Conservation (phyloP, 495 filamentous ascomycete genomes). For the Penicillium canescens region DNA sequence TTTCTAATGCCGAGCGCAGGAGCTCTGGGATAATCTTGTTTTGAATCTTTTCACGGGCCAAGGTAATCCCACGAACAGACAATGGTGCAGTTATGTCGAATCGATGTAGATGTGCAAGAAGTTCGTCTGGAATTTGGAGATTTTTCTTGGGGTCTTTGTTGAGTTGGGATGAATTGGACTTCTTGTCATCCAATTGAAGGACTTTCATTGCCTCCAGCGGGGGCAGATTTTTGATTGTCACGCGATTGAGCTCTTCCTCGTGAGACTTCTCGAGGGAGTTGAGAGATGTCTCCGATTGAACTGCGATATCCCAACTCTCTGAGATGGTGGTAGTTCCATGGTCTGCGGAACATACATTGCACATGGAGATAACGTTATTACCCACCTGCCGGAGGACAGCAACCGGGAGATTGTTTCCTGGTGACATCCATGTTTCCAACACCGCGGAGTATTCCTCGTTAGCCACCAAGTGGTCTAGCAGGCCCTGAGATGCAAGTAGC, state of each 20-base stretch:
- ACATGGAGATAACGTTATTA: slow-evolving; percentile 1
- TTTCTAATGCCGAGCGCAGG: slow-evolving; percentile 9
- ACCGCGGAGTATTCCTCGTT: slow-evolving; percentile 3
- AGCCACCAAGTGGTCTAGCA: slow-evolving; percentile 6
- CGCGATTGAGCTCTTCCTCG: neutral
- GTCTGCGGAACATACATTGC: slow-evolving; percentile 7
- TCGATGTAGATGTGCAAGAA: neutral
- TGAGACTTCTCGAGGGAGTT: neutral
- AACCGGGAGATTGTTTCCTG: slow-evolving; percentile 4
- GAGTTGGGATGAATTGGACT: neutral
- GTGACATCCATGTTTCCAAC: slow-evolving; percentile 9
- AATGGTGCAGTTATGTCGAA: neutral
- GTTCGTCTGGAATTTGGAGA: neutral
- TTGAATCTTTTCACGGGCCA: slow-evolving; percentile 8
- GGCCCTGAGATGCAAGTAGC: neutral
- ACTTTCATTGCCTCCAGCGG: slow-evolving; percentile 9
- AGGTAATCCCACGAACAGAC: slow-evolving; percentile 1
- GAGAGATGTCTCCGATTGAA: neutral
- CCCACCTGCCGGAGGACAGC: neutral
- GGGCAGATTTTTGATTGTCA: neutral
- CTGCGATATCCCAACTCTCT: neutral
- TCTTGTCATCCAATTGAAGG: slow-evolving; percentile 12
- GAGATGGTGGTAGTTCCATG: neutral
- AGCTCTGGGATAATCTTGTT: slow-evolving; percentile 5
- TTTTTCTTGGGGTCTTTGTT: neutral